A percentile compares a stretch with the other conserved stretches of the same genome.
These are phyloP conservation scores for Cryptococcus sp. DNA, from an alignment of 1,284 basidiomycete genomes.

Conservation along the genomic window DNA sequence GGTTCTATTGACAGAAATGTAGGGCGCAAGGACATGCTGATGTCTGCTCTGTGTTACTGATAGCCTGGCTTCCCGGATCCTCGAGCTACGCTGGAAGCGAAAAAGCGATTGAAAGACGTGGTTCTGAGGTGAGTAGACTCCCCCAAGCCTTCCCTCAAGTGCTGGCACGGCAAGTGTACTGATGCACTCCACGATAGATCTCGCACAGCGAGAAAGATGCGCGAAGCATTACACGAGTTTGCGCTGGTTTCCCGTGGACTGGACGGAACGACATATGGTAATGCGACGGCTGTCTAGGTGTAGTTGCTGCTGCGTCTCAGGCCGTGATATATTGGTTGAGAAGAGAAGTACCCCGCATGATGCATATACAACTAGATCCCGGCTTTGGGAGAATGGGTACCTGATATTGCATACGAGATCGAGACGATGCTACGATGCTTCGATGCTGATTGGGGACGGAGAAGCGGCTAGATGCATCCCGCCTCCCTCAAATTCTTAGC, in stretches of 20 bases:
- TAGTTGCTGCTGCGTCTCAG: not conserved
- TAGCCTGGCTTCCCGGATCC: constrained; percentile 49
- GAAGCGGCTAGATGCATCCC: constrained; percentile 21
- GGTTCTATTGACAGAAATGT: not conserved
- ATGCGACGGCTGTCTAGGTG: constrained; percentile 42
- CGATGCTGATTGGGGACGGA: not conserved
- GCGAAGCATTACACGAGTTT: constrained; percentile 55
- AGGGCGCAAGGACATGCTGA: not conserved
- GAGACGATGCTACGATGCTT: not conserved
- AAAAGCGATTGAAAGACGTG: constrained; percentile 72
- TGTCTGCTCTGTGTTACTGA: too few relatives aligned
- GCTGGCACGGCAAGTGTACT: not conserved
- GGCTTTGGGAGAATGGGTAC: not conserved
- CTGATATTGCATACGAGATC: not conserved
- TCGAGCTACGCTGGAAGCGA: constrained; percentile 61
- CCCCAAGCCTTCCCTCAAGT: not conserved
- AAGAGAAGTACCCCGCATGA: not conserved
- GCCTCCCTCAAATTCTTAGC: constrained; percentile 17
- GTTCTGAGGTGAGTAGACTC: constrained; percentile 62
- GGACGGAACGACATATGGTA: constrained; percentile 53
- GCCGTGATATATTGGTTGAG: not conserved
- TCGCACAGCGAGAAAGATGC: constrained; percentile 51
- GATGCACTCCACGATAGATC: constrained; percentile 24
- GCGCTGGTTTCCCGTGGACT: constrained; percentile 51
- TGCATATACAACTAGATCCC: not conserved